Conservation (phyloP, 805 yeast species). For the Lachancea dasiensis region DNA sequence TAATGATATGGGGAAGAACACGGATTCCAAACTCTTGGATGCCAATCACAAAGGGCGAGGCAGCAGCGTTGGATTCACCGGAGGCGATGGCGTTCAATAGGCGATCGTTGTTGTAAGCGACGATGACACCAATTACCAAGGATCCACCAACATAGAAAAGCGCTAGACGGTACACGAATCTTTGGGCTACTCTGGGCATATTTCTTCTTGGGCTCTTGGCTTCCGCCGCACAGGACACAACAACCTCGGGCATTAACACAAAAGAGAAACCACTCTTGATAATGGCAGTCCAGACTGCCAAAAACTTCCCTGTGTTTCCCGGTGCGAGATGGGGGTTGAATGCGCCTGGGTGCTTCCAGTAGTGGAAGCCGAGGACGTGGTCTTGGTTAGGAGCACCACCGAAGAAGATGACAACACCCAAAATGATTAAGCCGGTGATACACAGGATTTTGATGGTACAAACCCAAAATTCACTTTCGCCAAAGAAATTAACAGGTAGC, state of each 20-base stretch:
- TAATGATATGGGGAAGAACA: conserved; percentile 42
- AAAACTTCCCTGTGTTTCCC: conserved; percentile 41
- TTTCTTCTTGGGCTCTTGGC: conserved; percentile 42
- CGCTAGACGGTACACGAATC: conserved; percentile 49
- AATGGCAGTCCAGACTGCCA: conserved; percentile 47
- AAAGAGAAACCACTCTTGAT: conserved; percentile 46
- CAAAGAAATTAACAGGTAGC: too few relatives aligned
- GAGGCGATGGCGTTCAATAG: conserved; percentile 34
- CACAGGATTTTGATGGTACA: too few relatives aligned
- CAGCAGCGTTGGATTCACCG: conserved; percentile 34
- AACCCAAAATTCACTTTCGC: too few relatives aligned
- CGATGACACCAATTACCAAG: conserved; percentile 52
- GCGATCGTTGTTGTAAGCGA: conserved; percentile 43
- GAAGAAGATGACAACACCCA: conserved; percentile 53
- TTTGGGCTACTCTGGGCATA: conserved; percentile 47
- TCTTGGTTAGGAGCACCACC: conserved; percentile 57
- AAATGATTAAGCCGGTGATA: too few relatives aligned
- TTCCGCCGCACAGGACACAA: conserved; percentile 46
- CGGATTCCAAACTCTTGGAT: conserved; percentile 44
- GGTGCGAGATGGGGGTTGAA: conserved; percentile 31
- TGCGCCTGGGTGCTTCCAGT: conserved; percentile 55
- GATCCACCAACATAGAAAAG: conserved; percentile 49
- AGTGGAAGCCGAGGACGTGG: conserved; percentile 54
- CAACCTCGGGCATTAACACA: conserved; percentile 45
- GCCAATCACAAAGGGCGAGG: conserved; percentile 47